A percentile compares a stretch with the other conserved stretches of the same genome.
These are phyloP conservation scores for Neoscytalidium dimidiatum DNA, from an alignment of 2,329 filamentous ascomycete genomes.

Conservation along the genomic window DNA sequence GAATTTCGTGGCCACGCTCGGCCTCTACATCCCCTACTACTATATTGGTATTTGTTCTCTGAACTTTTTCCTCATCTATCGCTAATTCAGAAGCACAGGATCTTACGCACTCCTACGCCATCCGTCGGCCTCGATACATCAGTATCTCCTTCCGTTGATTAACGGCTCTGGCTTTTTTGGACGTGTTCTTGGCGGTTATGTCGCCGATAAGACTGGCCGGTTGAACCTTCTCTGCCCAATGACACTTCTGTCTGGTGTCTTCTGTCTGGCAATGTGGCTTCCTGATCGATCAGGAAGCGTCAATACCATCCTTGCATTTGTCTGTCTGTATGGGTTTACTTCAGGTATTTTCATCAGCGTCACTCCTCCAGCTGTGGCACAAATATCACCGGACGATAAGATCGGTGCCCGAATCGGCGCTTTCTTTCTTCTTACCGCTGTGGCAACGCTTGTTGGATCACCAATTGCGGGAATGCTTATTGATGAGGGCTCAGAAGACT, in stretches of 20 bases:
- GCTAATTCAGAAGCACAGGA: background rate
- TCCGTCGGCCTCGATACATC: conserved; percentile 4
- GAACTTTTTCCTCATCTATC: background rate
- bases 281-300: background rate
- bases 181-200: conserved; percentile 13
- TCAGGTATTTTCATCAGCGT: conserved; percentile 21
- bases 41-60: conserved; percentile 17
- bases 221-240: conserved; percentile 18
- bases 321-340: conserved; percentile 19
- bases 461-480: conserved; percentile 17
- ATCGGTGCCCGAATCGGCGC: conserved; percentile 19
- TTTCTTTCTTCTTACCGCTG: conserved; percentile 9
- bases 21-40: conserved; percentile 20
- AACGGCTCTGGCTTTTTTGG: conserved; percentile 20
- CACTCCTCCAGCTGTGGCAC: conserved; percentile 12
- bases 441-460: conserved; percentile 13
- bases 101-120: conserved; percentile 16
- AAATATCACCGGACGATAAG: conserved; percentile 18
- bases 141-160: conserved; percentile 18
- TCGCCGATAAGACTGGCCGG: conserved; percentile 15
- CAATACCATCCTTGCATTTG: conserved; percentile 13
- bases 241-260: conserved; percentile 18
- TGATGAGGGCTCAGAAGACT: conserved; percentile 2
- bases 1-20: conserved; percentile 20
- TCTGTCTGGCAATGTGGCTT: conserved; percentile 20